Evolutionary conservation across 768 basidiomycete genomes (phyloP).

Genomic region (Mrakia frigida): DNA sequence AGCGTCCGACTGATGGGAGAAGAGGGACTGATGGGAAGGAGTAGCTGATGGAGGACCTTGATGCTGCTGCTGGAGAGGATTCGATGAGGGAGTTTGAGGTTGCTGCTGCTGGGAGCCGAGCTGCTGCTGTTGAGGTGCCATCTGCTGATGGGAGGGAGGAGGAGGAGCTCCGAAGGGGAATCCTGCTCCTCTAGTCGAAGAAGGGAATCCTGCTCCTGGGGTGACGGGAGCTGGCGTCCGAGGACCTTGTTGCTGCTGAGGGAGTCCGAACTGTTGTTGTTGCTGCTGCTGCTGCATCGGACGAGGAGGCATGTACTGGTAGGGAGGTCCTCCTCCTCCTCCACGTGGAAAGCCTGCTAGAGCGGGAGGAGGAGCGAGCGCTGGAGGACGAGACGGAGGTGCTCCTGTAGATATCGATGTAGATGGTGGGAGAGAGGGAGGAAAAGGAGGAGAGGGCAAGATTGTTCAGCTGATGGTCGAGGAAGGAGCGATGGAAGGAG

Average conservation of each 20-base stretch:
- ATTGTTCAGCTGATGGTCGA: background rate
- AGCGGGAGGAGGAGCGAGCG: constrained; percentile 28
- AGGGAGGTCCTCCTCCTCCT: constrained; percentile 20
- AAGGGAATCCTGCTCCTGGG: constrained; percentile 8
- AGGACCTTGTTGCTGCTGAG: constrained; percentile 21
- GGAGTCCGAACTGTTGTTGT: constrained; percentile 11
- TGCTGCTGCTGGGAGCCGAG: constrained; percentile 21
- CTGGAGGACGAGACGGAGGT: constrained; percentile 22
- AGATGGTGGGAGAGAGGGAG: background rate
- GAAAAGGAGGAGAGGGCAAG: background rate
- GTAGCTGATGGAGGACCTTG: constrained; percentile 30
- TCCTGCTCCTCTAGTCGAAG: background rate
- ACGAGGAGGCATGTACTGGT: constrained; percentile 26
- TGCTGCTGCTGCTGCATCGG: constrained; percentile 24
- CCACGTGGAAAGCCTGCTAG: constrained; percentile 1
- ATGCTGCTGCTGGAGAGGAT: constrained; percentile 11
- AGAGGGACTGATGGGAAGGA: constrained; percentile 33
- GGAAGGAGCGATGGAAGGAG: constrained; percentile 10
- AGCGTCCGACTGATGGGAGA: constrained; percentile 26
- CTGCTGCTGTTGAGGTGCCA: constrained; percentile 8
- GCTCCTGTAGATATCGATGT: background rate
- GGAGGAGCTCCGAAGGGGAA: constrained; percentile 24
- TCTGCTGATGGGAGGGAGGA: constrained; percentile 8
- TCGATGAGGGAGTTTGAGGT: constrained; percentile 16
- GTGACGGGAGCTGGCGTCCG: constrained; percentile 25